Evolutionary conservation across 768 basidiomycete species (phyloP).

Genomic region (Termitomyces titanicus): DNA sequence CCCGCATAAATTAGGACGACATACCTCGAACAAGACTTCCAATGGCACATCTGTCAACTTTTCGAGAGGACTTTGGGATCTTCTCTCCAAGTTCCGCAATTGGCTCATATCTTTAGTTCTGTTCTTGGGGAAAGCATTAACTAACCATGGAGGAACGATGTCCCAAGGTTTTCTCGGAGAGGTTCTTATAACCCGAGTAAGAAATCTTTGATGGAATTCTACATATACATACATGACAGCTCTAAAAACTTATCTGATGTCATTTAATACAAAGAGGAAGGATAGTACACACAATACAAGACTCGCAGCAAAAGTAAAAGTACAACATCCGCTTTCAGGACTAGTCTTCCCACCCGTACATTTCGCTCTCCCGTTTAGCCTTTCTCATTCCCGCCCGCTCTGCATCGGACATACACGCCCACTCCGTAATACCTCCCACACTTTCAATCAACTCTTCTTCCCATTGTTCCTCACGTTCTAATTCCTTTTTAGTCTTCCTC

Average conservation of each 20-base stretch:
- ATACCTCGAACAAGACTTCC: constrained; percentile 31
- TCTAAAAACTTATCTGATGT: not conserved
- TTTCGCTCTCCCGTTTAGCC: constrained; percentile 60
- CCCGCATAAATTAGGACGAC: not conserved
- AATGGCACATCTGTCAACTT: constrained; percentile 13
- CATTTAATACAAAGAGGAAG: not conserved
- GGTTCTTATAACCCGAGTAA: constrained; percentile 1
- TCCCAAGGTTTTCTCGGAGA: not conserved
- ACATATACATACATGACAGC: not conserved
- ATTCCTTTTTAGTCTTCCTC: constrained; percentile 79
- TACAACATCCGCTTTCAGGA: not conserved
- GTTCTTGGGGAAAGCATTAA: constrained; percentile 1
- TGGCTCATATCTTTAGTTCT: not conserved
- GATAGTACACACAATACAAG: not conserved
- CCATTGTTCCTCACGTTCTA: constrained; percentile 74
- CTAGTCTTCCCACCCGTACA: constrained; percentile 56
- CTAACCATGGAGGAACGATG: not conserved
- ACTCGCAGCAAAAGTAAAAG: not conserved
- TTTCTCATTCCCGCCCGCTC: constrained; percentile 53
- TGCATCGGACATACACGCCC: constrained; percentile 44
- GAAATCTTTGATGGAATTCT: not conserved
- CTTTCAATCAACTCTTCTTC: constrained; percentile 76
- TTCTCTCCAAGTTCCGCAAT: not conserved
- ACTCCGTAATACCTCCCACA: constrained; percentile 62
- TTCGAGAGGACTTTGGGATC: constrained; percentile 1